These are phyloP conservation scores for Zea luxurians DNA, from an alignment of 176 grass and related monocot species.

Conservation along the genomic window DNA sequence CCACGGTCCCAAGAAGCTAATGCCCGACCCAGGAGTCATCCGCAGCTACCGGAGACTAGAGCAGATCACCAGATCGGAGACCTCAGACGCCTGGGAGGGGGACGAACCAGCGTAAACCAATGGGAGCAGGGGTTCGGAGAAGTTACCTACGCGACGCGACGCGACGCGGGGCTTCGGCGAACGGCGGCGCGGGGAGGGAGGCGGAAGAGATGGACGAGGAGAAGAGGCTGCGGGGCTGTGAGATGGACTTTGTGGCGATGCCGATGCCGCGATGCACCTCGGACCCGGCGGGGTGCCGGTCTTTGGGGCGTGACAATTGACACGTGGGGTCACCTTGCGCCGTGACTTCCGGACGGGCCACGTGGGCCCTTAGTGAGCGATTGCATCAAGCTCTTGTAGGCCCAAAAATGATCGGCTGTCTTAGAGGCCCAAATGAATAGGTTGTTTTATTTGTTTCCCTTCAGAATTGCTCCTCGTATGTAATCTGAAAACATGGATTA, in stretches of 20 bases:
- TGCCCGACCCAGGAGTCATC: not conserved
- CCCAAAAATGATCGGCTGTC: not conserved
- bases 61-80: conserved; percentile 41
- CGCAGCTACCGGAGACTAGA: conserved; percentile 28
- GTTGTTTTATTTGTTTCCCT: too few relatives aligned
- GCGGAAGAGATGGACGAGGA: too few relatives aligned
- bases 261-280: conserved; percentile 12
- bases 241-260: conserved; percentile 27
- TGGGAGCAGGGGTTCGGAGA: too few relatives aligned
- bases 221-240: not conserved
- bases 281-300: conserved; percentile 8
- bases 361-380: not conserved
- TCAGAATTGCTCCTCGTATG: too few relatives aligned
- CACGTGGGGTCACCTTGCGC: conserved; percentile 14
- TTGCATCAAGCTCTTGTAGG: not conserved
- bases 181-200: conserved; percentile 30
- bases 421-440: not conserved
- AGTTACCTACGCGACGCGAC: not conserved
- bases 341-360: not conserved
- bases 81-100: not conserved
- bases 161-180: conserved; percentile 39
- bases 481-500: too few relatives aligned
- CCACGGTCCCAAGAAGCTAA: not conserved
- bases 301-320: not conserved
- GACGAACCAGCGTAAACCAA: not conserved